Conservation (phyloP, 164 flowering plant species). For the Aristolochia fimbriata region DNA sequence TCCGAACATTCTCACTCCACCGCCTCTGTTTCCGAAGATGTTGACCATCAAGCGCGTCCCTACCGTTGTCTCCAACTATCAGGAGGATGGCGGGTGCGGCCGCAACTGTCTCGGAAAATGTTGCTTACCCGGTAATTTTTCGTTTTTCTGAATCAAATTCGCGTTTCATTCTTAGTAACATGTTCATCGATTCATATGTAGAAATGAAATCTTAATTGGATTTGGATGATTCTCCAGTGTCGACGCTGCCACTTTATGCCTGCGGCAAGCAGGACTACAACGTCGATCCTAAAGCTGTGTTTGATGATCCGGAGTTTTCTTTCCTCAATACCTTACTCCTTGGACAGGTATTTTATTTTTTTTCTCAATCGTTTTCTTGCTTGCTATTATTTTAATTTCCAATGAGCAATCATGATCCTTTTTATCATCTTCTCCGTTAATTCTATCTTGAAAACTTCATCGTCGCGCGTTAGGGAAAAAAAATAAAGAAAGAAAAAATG, state of each 20-base stretch:
- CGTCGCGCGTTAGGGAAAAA: too few relatives aligned
- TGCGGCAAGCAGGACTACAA: constrained; percentile 19
- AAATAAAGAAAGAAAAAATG: too few relatives aligned
- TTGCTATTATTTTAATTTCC: too few relatives aligned
- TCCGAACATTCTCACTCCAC: neutral
- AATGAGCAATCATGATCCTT: too few relatives aligned
- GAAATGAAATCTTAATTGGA: neutral
- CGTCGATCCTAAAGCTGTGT: constrained; percentile 3
- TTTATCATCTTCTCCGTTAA: too few relatives aligned
- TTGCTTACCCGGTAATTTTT: constrained; percentile 44
- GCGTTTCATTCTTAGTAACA: neutral
- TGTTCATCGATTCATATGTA: neutral
- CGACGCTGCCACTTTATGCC: constrained; percentile 40
- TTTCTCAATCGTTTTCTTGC: too few relatives aligned
- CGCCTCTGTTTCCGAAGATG: constrained; percentile 16
- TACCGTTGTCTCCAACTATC: constrained; percentile 62
- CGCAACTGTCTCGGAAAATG: constrained; percentile 67
- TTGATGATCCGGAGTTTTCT: constrained; percentile 9
- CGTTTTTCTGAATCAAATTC: constrained; percentile 1
- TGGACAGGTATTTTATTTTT: constrained; percentile 13
- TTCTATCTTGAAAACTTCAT: too few relatives aligned
- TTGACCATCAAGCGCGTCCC: constrained; percentile 75
- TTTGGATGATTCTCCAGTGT: constrained; percentile 18
- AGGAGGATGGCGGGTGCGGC: constrained; percentile 60
- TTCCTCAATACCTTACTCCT: constrained; percentile 31